These are phyloP conservation scores for Suhomyces choctaworum DNA, from an alignment of 1,139 yeast genomes.

Conservation along the genomic window DNA sequence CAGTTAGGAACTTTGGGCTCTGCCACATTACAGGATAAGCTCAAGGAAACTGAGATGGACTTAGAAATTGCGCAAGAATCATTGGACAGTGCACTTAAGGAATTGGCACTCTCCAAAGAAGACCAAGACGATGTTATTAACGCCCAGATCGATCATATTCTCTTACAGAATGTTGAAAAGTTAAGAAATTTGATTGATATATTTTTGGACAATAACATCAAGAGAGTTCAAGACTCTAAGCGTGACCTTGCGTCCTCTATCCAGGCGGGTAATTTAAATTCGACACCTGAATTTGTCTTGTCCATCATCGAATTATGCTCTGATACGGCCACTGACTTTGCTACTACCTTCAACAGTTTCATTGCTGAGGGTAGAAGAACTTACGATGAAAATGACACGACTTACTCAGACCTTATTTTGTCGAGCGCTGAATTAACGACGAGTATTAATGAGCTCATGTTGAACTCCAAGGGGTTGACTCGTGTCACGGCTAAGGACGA, in stretches of 20 bases:
- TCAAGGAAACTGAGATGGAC: constrained; percentile 75
- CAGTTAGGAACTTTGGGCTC: constrained; percentile 10
- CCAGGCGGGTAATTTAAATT: constrained; percentile 80
- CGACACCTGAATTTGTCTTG: constrained; percentile 71
- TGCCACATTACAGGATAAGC: constrained; percentile 43
- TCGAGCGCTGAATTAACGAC: constrained; percentile 68
- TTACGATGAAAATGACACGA: constrained; percentile 60
- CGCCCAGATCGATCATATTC: constrained; percentile 58
- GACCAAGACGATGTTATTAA: constrained; percentile 56
- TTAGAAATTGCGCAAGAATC: constrained; percentile 78
- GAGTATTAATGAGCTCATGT: constrained; percentile 63
- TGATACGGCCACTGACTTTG: constrained; percentile 75
- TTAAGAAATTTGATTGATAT: constrained; percentile 68
- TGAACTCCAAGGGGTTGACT: constrained; percentile 70
- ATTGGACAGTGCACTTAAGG: constrained; percentile 69
- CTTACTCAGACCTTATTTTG: constrained; percentile 55
- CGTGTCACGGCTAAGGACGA: constrained; percentile 54
- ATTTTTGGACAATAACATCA: constrained; percentile 66
- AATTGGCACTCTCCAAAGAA: constrained; percentile 56
- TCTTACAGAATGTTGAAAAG: constrained; percentile 51
- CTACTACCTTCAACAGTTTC: constrained; percentile 73
- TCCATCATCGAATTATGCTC: constrained; percentile 74
- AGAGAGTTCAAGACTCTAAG: constrained; percentile 70
- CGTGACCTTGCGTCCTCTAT: constrained; percentile 75
- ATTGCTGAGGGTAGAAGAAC: constrained; percentile 71